phyloP scores from a whole-genome alignment of 805 yeast species.

The Wickerhamomyces bovis region DNA sequence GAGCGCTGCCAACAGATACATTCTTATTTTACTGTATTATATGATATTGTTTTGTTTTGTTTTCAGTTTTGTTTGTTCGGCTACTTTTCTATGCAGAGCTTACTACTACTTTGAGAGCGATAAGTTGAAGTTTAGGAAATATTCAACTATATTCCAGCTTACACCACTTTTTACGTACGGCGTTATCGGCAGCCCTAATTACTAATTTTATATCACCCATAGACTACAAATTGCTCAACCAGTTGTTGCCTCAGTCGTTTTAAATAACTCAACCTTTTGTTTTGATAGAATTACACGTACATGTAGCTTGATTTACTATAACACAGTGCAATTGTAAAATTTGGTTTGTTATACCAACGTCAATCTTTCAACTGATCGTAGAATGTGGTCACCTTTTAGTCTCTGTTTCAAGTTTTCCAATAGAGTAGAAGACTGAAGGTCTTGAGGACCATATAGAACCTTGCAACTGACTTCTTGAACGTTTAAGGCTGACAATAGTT shows the following conservation, averaged over 20 bases:
- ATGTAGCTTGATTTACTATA: background rate
- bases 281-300: too few species aligned
- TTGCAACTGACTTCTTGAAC: conserved; percentile 3
- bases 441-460: conserved; percentile 14
- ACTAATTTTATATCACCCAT: background rate
- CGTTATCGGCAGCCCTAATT: background rate
- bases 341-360: background rate
- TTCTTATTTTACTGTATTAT: too few species aligned
- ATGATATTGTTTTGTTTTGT: background rate
- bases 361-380: conserved; percentile 3
- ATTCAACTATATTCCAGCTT: background rate
- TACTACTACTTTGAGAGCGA: too few species aligned
- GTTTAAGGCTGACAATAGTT: conserved; percentile 4
- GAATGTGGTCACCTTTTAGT: background rate
- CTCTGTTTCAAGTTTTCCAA: conserved; percentile 12
- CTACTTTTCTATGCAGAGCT: too few species aligned
- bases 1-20: too few species aligned
- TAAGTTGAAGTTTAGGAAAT: too few species aligned
- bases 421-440: conserved; percentile 3
- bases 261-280: background rate
- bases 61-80: too few species aligned
- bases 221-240: background rate
- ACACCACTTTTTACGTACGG: background rate
- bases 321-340: background rate
- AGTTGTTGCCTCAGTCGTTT: background rate